These are phyloP conservation scores for Citrus mangshanensis DNA, from an alignment of 345 rosid genomes.

Conservation along the genomic window DNA sequence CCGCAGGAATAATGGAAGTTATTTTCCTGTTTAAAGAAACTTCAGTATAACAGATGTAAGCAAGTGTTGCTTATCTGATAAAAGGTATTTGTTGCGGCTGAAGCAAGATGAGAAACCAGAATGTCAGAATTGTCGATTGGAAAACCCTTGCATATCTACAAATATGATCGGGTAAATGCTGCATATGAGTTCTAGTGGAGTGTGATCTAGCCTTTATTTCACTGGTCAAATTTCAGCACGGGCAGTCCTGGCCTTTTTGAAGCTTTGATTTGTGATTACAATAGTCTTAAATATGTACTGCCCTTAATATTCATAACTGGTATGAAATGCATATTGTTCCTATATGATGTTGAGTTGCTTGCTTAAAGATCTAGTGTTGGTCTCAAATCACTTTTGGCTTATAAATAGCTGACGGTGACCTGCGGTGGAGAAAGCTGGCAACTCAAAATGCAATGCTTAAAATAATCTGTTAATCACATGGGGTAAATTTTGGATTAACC, in stretches of 20 bases:
- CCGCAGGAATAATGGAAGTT: conserved; percentile 35
- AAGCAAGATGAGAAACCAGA: background rate
- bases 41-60: background rate
- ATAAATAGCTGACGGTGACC: background rate
- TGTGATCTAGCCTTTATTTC: background rate
- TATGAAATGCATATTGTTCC: background rate
- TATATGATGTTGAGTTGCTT: background rate
- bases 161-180: background rate
- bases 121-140: background rate
- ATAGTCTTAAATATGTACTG: background rate
- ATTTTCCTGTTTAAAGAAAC: background rate
- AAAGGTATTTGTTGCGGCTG: too few relatives aligned
- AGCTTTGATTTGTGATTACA: background rate
- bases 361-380: background rate
- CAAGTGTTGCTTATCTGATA: background rate
- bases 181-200: background rate
- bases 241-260: background rate
- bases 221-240: background rate
- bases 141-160: background rate
- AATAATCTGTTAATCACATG: background rate
- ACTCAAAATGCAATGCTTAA: background rate
- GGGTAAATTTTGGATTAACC: too few relatives aligned
- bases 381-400: background rate
- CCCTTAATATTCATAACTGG: background rate
- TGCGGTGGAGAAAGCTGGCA: background rate